These are phyloP conservation scores for Starmerella potacharoeniae DNA, from an alignment of 805 yeast genomes.

Conservation along the genomic window DNA sequence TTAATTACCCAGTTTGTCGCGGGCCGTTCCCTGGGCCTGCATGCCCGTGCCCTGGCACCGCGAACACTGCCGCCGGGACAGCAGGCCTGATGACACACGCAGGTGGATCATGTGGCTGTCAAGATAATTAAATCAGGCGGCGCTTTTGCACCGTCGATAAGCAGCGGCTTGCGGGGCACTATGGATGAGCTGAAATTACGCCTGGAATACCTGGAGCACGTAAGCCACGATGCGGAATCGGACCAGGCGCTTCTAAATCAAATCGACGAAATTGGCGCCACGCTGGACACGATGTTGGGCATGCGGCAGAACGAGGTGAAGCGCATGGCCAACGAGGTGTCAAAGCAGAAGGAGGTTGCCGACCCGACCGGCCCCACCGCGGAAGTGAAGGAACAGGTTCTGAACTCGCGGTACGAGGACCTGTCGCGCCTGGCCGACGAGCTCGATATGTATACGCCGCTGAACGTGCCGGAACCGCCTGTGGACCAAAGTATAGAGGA, in stretches of 20 bases:
- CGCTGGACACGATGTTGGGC: constrained; percentile 11
- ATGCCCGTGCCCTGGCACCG: too few relatives aligned
- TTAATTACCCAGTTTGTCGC: too few relatives aligned
- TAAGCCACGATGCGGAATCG: constrained; percentile 1
- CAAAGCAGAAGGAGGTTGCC: background rate
- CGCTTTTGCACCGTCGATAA: background rate
- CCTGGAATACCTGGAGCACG: constrained; percentile 18
- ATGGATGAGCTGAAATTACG: constrained; percentile 20
- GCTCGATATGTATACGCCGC: constrained; percentile 8
- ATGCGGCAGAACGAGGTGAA: constrained; percentile 11
- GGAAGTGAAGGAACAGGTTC: constrained; percentile 5
- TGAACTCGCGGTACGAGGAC: constrained; percentile 9
- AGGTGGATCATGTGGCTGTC: background rate
- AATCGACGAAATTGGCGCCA: constrained; percentile 12
- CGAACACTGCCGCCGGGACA: too few relatives aligned
- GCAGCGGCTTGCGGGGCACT: background rate
- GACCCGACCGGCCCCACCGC: background rate
- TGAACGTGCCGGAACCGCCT: constrained; percentile 8
- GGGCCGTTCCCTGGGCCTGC: too few relatives aligned
- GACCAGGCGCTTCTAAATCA: constrained; percentile 8
- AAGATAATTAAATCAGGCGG: background rate
- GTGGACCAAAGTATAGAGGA: background rate
- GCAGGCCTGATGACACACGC: too few relatives aligned
- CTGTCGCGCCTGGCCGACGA: constrained; percentile 9
- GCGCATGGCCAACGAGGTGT: constrained; percentile 12